Base-by-base conservation (phyloP, 1,139 yeast genomes). In the Taiozyma sp. region DNA sequence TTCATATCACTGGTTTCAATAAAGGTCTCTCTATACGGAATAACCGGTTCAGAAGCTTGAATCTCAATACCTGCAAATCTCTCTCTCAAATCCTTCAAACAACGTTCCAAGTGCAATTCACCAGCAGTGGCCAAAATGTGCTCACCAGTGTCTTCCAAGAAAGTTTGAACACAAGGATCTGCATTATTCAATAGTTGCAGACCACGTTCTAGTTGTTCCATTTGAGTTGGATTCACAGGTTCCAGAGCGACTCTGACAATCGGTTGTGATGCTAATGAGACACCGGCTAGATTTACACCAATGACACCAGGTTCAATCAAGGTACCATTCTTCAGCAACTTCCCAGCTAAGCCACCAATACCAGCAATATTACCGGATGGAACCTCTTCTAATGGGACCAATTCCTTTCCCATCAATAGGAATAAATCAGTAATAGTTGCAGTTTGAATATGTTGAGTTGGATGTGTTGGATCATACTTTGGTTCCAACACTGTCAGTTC, bases 301-400 rank as follows among this genome's bases (percentile, higher is more conserved):
- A 74, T 60, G 41, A 74, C 56, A 51, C 77, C 69, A 40, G 74
- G 62, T 55, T 75, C 59, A 19, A 87, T 75, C 44, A 93, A 68
- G 0, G 99, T 90, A 47, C 96, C 99, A 63, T 85, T 88, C 66
- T 95, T 95, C 56, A 93, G 70, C 30, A 93, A 79, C 48, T 81
- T 81, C 11, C 88, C 87, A 22, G 86, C 97, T 42, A 95, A 74
- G 0, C 99, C 99, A 29, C 90, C 95, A 48, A 95, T 85, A 46
- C 98, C 99, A 8, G 89, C 95, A 57, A 95, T 89, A 59, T 88
- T 89, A 37, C 99, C 99, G 2, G 98, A 95, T 2, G 97, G 97
- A 4, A 93, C 97, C 13, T 75, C 77, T 32, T 84, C 77, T 59
- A 95, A 74, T 13, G 89, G 75, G 3, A 90, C 82, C 50, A 93